Base-by-base conservation (phyloP, 2,329 filamentous ascomycete species). In the Neodidymelliopsis sp. region DNA sequence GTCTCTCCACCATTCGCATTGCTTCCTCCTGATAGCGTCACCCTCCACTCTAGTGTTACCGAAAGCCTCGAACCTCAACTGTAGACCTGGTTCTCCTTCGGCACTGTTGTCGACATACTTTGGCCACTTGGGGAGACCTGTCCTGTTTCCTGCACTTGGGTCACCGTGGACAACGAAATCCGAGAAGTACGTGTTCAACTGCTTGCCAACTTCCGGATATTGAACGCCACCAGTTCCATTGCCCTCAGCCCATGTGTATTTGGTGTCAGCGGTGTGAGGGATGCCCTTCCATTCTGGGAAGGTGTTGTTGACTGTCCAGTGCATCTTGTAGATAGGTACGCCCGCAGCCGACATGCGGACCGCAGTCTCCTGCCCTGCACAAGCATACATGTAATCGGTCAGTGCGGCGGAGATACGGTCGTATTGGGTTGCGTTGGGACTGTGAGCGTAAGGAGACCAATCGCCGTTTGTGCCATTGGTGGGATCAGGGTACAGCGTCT, bases 181-280 rank as follows among this genome's bases (percentile, higher is more conserved):
- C 0, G 71, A 69, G 60, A 76, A 78, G 33, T 67, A 72, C 7
- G 60, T 64, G 38, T 68, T 67, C 60, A 78, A 74, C 10, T 74
- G 48, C 30, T 64, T 63, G 4, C 73, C 71, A 5, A 78, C 63
- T 1, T 74, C 60, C 1, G 59, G 61, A 43, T 74, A 77, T 77
- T 68, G 62, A 0, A 62, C 54, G 6, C 62, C 63, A 2, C 54
- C 49, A 63, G 71, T 70, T 41, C 86, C 72, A 28, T 82, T 57
- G 0, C 81, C 84, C 52, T 79, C 79, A 20, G 75, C 76, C 61
- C 61, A 66, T 0, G n/a, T 75, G 74, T 18, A 82, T 77, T 44
- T 82, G 39, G 57, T 59, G 18, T 67, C 62, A 0, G 60, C 49
- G 0, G 62, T 63, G 9, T 67, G 63, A 2, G 63, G 59, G 9